Base-by-base conservation (phyloP, 352 stramenopile genomes). In the Globisporangium sylvaticum region DNA sequence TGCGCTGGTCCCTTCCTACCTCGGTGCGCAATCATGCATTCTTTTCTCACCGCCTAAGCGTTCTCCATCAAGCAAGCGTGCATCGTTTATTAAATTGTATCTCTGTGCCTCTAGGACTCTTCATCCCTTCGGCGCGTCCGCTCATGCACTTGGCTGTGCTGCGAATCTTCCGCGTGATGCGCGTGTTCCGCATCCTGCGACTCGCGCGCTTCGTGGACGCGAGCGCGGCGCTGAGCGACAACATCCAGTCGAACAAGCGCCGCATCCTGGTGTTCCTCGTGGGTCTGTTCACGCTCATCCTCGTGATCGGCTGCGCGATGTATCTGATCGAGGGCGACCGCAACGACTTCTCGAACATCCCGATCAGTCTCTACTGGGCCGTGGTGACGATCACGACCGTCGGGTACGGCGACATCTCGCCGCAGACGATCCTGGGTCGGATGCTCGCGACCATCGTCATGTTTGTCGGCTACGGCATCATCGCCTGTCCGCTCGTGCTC, bases 321-420 rank as follows among this genome's bases (percentile, higher is more conserved):
- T 94, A 94, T 32, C 73, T 94, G 24, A 92, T 94, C 50, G 86
- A 94, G 73, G 84, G 83, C 1, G 86, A 89, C 58, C 77, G 70
- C 55, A 63, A 91, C 56, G 79, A 70, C 55, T 94, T 92, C 55
- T 83, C 76, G n/a, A 95, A 94, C 66, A 95, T 95, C 65, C 88
- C 88, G 8, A 83, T 93, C 55, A 94, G 86, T 67, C 73, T 95
- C 18, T 95, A 95, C 71, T 95, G 88, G 85, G 91, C 88, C 2
- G 84, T 95, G 29, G 85, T 95, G 65, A 96, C 88, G 29, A 90
- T 96, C 67, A 95, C 88, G 34, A 96, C 88, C 0, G 88, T 96
- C 22, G 88, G 88, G 0, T 95, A 94, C 61, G 88, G 88, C 20
- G 88, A 96, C 54, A 95, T 96, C 48, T 86, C 86, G 1, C 88